A percentile compares a stretch with the other conserved stretches of the same genome.
Conservation (phyloP, 495 filamentous ascomycete species). For the Talaromyces thailandensis region DNA sequence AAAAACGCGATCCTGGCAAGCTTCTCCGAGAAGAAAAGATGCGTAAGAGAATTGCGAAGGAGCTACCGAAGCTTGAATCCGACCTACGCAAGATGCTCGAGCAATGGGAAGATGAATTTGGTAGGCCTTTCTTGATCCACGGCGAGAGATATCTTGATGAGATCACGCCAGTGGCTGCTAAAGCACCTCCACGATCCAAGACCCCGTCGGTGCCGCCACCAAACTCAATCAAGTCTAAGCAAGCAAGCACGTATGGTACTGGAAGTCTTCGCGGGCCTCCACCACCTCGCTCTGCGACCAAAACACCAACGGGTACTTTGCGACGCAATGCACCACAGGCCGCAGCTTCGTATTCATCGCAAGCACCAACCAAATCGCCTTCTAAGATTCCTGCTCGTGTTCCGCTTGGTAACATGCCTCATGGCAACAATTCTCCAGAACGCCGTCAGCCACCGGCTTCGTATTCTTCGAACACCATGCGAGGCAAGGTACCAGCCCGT, state of each 20-base stretch:
- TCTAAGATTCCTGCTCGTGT: constrained; percentile 76
- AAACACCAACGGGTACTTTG: constrained; percentile 55
- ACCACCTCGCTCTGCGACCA: constrained; percentile 48
- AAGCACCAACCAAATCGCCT: constrained; percentile 43
- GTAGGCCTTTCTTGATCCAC: constrained; percentile 84
- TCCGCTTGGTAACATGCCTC: constrained; percentile 69
- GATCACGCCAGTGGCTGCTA: constrained; percentile 55
- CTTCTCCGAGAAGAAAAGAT: constrained; percentile 97
- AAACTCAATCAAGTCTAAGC: constrained; percentile 25
- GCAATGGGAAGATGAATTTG: constrained; percentile 88
- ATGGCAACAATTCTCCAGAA: constrained; percentile 78
- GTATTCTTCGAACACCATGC: constrained; percentile 44
- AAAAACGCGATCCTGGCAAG: constrained; percentile 86
- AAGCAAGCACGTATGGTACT: constrained; percentile 29
- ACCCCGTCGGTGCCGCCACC: constrained; percentile 61
- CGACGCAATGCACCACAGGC: constrained; percentile 45
- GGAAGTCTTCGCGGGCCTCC: constrained; percentile 41
- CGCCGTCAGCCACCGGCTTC: constrained; percentile 44
- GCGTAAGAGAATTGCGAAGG: constrained; percentile 91
- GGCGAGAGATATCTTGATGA: constrained; percentile 82
- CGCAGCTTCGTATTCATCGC: constrained; percentile 13
- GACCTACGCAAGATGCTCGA: constrained; percentile 77
- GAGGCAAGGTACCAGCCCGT: constrained; percentile 52
- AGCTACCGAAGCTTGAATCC: constrained; percentile 80
- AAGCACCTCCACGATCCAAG: constrained; percentile 62